These are phyloP conservation scores for Blastobotrys arbuscula DNA, from an alignment of 1,139 yeast genomes.

Conservation along the genomic window DNA sequence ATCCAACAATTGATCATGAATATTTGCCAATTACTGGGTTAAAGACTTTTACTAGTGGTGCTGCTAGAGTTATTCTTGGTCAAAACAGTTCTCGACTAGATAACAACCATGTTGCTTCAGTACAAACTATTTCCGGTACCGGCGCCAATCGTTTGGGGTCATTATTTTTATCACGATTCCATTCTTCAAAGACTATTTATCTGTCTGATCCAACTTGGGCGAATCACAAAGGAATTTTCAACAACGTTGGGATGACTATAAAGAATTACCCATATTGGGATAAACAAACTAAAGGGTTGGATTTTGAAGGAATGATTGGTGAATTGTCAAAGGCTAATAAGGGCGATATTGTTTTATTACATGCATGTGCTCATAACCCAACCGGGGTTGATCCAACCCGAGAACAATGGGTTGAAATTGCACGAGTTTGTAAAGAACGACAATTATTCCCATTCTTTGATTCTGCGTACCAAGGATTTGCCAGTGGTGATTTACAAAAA, in stretches of 20 bases:
- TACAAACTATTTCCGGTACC: constrained; percentile 90
- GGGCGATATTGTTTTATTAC: constrained; percentile 59
- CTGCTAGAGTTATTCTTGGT: constrained; percentile 80
- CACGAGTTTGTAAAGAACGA: constrained; percentile 51
- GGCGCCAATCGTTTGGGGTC: constrained; percentile 94
- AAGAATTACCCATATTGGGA: constrained; percentile 80
- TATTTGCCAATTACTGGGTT: constrained; percentile 81
- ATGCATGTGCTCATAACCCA: constrained; percentile 96
- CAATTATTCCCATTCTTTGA: constrained; percentile 72
- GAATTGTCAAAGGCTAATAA: constrained; percentile 29
- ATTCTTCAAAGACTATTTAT: constrained; percentile 50
- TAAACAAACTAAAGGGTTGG: constrained; percentile 54
- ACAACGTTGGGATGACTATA: constrained; percentile 56
- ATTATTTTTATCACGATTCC: constrained; percentile 52
- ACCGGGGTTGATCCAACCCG: constrained; percentile 85
- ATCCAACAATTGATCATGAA: constrained; percentile 78
- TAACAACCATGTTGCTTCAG: constrained; percentile 48
- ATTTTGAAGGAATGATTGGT: constrained; percentile 41
- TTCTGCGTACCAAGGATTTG: constrained; percentile 93
- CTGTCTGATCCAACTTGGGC: constrained; percentile 95
- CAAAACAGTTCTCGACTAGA: constrained; percentile 50
- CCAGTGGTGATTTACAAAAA: constrained; percentile 57
- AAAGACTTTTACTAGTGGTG: constrained; percentile 60
- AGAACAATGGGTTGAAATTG: constrained; percentile 73
- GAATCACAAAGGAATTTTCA: constrained; percentile 80